phyloP scores from a whole-genome alignment of 441 rosid genomes.

The Corymbia citriodora region DNA sequence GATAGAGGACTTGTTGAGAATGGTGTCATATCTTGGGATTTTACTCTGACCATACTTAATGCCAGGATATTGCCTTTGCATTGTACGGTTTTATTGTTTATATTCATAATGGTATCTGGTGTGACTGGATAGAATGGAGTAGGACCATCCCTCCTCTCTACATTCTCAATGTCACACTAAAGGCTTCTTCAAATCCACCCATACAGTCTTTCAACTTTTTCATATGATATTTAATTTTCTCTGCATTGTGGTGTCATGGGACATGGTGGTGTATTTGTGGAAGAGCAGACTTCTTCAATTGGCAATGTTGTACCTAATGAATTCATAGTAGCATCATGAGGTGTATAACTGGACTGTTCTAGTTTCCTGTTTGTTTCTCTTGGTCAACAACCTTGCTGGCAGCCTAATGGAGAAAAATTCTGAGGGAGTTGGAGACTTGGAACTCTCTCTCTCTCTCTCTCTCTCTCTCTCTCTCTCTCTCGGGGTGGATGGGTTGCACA shows the following conservation, averaged over 20 bases:
- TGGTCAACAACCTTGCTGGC: neutral
- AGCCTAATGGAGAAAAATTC: neutral
- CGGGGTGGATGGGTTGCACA: neutral
- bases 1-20: neutral
- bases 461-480: neutral
- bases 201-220: neutral
- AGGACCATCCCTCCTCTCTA: neutral
- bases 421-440: neutral
- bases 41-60: neutral
- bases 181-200: neutral
- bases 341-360: neutral
- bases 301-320: neutral
- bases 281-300: neutral
- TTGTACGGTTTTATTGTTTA: neutral
- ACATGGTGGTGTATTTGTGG: neutral
- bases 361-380: neutral
- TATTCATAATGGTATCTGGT: neutral
- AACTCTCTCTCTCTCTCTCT: neutral
- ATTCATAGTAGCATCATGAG: neutral
- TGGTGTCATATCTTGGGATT: neutral
- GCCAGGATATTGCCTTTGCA: accelerated
- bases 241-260: neutral
- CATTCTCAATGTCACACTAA: neutral
- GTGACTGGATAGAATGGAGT: neutral
- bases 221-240: neutral